phyloP scores from a whole-genome alignment of 805 yeast genomes.

The Candida germanica region DNA sequence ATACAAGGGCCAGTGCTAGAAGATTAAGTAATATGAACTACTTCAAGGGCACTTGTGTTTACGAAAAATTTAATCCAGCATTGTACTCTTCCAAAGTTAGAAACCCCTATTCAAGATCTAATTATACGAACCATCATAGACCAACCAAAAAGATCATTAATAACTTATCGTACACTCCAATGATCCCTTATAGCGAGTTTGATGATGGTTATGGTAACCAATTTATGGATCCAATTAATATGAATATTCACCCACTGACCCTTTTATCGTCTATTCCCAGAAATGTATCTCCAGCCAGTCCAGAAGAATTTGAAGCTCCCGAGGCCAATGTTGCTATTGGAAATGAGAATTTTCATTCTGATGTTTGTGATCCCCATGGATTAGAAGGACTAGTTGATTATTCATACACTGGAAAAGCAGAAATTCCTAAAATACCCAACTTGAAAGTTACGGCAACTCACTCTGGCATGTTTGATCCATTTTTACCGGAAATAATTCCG shows the following conservation, averaged over 20 bases:
- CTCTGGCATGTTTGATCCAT: no score
- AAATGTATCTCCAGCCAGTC: no score
- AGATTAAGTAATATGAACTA: slow-evolving; percentile 49
- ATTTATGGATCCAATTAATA: slow-evolving; percentile 7
- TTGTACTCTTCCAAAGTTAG: slow-evolving; percentile 1
- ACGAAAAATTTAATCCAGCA: slow-evolving; percentile 7
- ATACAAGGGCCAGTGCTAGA: slow-evolving; percentile 52
- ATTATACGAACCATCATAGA: neutral
- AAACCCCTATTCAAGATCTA: neutral
- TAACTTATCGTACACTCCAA: no score
- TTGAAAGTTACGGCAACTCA: no score
- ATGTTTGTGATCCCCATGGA: slow-evolving; percentile 7
- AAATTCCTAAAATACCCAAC: no score
- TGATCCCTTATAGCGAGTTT: slow-evolving; percentile 2
- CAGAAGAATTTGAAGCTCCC: no score
- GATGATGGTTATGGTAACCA: slow-evolving; percentile 19
- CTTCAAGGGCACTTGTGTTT: slow-evolving; percentile 43
- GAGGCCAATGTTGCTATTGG: slow-evolving; percentile 4
- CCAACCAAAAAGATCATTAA: neutral
- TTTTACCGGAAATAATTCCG: no score
- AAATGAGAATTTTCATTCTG: slow-evolving; percentile 1
- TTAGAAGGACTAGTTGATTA: no score
- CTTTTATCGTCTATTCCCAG: no score
- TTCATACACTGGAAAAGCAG: no score
- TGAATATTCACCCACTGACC: neutral